Base-by-base conservation (phyloP, 2,329 filamentous ascomycete genomes). In the Penicillium paneum region DNA sequence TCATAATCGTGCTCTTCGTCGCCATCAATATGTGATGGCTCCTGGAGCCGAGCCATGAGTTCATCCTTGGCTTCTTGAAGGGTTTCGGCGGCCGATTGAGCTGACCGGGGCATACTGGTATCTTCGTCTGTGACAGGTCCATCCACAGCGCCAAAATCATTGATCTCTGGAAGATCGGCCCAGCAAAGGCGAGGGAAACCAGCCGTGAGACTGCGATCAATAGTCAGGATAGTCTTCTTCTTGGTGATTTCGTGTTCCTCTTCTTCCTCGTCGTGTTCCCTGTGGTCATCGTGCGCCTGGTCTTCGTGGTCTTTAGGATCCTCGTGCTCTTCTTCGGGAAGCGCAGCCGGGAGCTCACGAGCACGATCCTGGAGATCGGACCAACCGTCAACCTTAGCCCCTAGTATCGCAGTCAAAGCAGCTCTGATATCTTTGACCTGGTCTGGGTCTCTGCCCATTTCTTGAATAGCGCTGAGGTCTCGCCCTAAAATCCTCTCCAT, bases 61-160 rank as follows among this genome's bases (percentile, higher is more conserved):
- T 79, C 78, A 52, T 79, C 77, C 58, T 80, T 80, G 5, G 78
- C 77, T 60, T 78, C 75, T 58, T 79, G 76, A n/a, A 80, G 64
- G 1, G 77, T 79, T 54, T 78, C 76, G 3, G 76, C 78, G 3
- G 77, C 78, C 11, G 77, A 78, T 51, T 78, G 72, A 21, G 77
- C 72, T 17, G 76, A 77, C 39, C 77, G 71, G 3, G 76, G 74
- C 72, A 78, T 76, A 56, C 67, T 72, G 26, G 72, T 74, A 57
- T 79, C 78, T 42, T 78, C 76, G 5, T 75, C 70, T 26, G 72
- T 76, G 15, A 78, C 67, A 15, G 69, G 66, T 12, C 74, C 71
- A 59, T 75, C 72, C 19, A 68, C 61, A 12, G 69, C 70, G 19
- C 68, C 69, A 52, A 74, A 77, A 48, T 75, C 71, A 40, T 71